Evolutionary conservation across 805 yeast genomes (phyloP).

Genomic region (Wickerhamomyces hampshirensis): DNA sequence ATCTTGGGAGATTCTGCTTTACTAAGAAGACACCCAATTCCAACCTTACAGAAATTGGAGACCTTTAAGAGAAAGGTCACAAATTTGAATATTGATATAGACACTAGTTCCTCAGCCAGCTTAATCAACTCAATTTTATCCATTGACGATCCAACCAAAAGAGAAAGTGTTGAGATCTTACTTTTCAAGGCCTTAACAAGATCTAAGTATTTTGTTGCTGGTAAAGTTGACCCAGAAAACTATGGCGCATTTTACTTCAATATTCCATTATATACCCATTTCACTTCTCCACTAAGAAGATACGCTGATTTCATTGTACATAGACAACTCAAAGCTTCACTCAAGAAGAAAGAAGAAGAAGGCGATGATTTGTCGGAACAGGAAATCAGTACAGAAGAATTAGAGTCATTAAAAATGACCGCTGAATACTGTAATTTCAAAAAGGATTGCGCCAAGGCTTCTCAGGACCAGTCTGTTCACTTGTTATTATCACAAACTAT

Average conservation of each 20-base stretch:
- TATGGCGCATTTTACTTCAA: constrained; percentile 79
- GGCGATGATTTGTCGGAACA: constrained; percentile 13
- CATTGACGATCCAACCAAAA: constrained; percentile 54
- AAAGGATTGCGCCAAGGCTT: constrained; percentile 87
- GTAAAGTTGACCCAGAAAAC: constrained; percentile 74
- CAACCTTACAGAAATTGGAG: constrained; percentile 76
- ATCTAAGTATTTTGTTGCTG: constrained; percentile 86
- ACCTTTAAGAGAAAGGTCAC: constrained; percentile 69
- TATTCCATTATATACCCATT: constrained; percentile 85
- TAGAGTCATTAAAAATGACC: constrained; percentile 70
- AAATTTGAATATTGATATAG: constrained; percentile 61
- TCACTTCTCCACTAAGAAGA: constrained; percentile 87
- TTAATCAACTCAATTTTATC: constrained; percentile 65
- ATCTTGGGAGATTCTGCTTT: constrained; percentile 76
- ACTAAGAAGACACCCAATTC: constrained; percentile 82
- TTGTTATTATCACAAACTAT: constrained; percentile 78
- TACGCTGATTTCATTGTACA: constrained; percentile 92
- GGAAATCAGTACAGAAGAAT: constrained; percentile 34
- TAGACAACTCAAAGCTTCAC: constrained; percentile 74
- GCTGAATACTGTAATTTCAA: constrained; percentile 94
- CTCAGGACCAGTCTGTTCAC: constrained; percentile 94
- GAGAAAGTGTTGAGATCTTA: constrained; percentile 74
- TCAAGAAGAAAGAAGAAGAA: constrained; percentile 14
- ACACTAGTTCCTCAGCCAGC: constrained; percentile 66
- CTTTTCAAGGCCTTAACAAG: constrained; percentile 77